Evolutionary conservation across 1,284 basidiomycete species (phyloP).

Genomic region (Rhodotorula sp.): DNA sequence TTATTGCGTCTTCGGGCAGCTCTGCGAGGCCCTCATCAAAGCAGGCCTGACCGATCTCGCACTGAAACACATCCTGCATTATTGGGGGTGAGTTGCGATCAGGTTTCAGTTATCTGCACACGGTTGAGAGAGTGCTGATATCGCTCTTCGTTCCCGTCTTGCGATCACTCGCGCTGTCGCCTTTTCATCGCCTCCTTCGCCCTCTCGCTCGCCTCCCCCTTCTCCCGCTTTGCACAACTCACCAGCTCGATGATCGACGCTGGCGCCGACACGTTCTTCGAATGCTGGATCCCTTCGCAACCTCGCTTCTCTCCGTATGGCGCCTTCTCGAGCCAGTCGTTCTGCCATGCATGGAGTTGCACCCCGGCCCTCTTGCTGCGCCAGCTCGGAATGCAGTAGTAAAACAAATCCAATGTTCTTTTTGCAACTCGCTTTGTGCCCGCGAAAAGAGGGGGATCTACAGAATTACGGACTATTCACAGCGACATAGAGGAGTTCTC

Average conservation of each 20-base stretch:
- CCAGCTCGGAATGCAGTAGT: conserved; percentile 29
- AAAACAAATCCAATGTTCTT: neutral
- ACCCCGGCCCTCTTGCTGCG: conserved; percentile 34
- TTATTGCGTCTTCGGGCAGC: conserved; percentile 2
- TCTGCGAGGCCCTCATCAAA: conserved; percentile 41
- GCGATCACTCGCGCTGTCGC: neutral
- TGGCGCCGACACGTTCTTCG: conserved; percentile 41
- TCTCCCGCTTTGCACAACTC: no score
- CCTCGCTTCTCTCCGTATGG: conserved; percentile 40
- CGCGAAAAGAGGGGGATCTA: no score
- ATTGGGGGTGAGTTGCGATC: conserved; percentile 37
- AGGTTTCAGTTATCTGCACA: no score
- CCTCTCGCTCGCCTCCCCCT: no score
- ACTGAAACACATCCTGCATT: conserved; percentile 37
- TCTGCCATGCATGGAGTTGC: conserved; percentile 42
- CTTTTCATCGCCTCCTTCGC: neutral
- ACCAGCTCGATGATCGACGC: conserved; percentile 35
- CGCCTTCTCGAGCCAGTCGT: conserved; percentile 36
- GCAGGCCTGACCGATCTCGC: conserved; percentile 39
- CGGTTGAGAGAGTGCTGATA: no score
- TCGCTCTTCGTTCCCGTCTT: no score
- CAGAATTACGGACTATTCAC: no score
- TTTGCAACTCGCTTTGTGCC: neutral
- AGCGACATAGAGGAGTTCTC: no score
- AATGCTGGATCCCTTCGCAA: conserved; percentile 37